Percentiles rank a stretch among this genome's conserved stretches.
Evolutionary conservation across 1,284 basidiomycete genomes (phyloP).

Genomic region (Gymnopus androsaceus): DNA sequence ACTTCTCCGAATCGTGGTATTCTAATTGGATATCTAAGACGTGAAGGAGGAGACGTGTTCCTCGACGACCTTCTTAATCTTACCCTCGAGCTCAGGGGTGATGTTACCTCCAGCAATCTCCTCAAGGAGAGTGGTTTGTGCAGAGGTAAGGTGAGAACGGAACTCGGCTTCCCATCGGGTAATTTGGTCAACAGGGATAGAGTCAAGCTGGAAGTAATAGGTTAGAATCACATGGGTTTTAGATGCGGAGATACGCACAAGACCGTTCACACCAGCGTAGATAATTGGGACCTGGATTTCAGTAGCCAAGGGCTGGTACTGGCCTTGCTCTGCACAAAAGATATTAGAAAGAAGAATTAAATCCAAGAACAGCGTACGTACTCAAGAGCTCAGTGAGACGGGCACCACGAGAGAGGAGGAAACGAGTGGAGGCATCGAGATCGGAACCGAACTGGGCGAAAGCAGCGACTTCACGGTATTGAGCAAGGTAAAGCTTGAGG

Average conservation of each 20-base stretch:
- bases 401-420: conserved; percentile 95
- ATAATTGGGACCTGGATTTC: conserved; percentile 98
- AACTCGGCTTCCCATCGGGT: conserved; percentile 92
- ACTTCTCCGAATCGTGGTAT: neutral
- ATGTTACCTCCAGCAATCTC: conserved; percentile 85
- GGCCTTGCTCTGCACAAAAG: conserved; percentile 82
- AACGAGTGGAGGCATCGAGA: conserved; percentile 97
- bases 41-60: conserved; percentile 84
- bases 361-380: conserved; percentile 37
- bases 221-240: conserved; percentile 8
- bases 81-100: conserved; percentile 86
- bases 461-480: conserved; percentile 99
- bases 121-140: conserved; percentile 71
- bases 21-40: conserved; percentile 44
- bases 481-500: conserved; percentile 98
- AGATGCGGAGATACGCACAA: conserved; percentile 50
- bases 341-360: conserved; percentile 14
- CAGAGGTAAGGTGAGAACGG: conserved; percentile 77
- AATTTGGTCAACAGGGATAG: conserved; percentile 93
- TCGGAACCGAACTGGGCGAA: conserved; percentile 99
- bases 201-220: conserved; percentile 63
- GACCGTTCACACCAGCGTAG: conserved; percentile 99
- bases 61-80: conserved; percentile 92
- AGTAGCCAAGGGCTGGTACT: conserved; percentile 91
- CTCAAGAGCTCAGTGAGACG: conserved; percentile 98